Evolutionary conservation across 306 rosid species (phyloP).

Genomic region (Quercus rubra): DNA sequence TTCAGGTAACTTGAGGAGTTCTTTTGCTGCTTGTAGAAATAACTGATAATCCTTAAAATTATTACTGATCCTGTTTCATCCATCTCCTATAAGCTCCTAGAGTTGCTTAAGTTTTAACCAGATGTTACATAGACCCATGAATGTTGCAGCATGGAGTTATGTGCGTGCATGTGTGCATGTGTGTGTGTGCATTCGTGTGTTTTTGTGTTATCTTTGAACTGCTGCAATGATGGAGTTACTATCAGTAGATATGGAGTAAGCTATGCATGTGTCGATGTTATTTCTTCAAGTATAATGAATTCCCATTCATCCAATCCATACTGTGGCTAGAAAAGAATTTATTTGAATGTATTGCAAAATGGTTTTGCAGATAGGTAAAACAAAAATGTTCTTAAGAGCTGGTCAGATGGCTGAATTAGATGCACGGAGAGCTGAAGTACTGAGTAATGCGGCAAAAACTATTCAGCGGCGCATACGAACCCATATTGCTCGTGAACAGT

Average conservation of each 20-base stretch:
- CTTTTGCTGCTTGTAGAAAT: background rate
- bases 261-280: constrained; percentile 1
- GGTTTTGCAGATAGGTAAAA: constrained; percentile 79
- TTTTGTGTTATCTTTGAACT: background rate
- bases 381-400: constrained; percentile 93
- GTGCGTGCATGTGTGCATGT: too few relatives aligned
- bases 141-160: constrained; percentile 20
- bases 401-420: constrained; percentile 99
- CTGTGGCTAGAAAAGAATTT: constrained; percentile 19
- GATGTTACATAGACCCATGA: constrained; percentile 17
- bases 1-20: constrained; percentile 69
- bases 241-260: background rate
- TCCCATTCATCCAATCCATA: constrained; percentile 12
- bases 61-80: constrained; percentile 3
- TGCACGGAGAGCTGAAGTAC: constrained; percentile 81
- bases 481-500: constrained; percentile 72
- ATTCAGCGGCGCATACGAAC: constrained; percentile 83
- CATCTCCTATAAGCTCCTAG: constrained; percentile 11
- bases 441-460: constrained; percentile 77
- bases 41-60: background rate
- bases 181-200: too few relatives aligned
- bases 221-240: constrained; percentile 13
- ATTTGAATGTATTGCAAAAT: constrained; percentile 26
- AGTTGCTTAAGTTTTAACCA: constrained; percentile 4
- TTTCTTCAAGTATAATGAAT: background rate